phyloP scores from a whole-genome alignment of 1,284 basidiomycete genomes.

The Puccinia polysora region DNA sequence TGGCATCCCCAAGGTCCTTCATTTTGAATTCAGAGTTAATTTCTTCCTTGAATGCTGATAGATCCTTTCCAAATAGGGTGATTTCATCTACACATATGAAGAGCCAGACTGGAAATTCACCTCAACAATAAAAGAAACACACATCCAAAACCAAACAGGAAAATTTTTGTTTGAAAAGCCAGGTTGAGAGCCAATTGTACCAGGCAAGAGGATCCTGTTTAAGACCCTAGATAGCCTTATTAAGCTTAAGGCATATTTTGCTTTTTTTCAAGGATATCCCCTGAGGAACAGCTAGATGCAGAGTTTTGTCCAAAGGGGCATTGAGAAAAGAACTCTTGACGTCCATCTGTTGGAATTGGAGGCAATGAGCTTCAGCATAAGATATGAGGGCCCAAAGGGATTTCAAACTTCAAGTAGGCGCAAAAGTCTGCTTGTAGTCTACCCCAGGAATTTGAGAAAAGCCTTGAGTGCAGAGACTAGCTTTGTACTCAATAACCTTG shows the following conservation, averaged over 20 bases:
- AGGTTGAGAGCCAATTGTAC: not conserved
- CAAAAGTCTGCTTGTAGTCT: not conserved
- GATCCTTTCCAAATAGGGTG: no score
- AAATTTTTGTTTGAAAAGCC: not conserved
- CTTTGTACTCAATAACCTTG: not conserved
- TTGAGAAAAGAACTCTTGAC: conserved; percentile 1
- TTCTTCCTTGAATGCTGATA: no score
- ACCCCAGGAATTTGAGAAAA: not conserved
- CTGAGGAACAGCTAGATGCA: not conserved
- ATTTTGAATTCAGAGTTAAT: no score
- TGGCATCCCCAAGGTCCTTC: no score
- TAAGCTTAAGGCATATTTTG: not conserved
- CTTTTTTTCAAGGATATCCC: not conserved
- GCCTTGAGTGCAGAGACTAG: not conserved
- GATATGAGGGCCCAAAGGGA: not conserved
- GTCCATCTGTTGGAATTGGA: not conserved
- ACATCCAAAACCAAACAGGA: not conserved
- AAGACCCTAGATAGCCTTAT: not conserved
- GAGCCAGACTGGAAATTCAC: no score
- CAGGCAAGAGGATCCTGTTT: not conserved
- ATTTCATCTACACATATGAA: no score
- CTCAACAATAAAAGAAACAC: not conserved
- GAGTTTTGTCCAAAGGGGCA: not conserved
- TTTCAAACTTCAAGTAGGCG: not conserved
- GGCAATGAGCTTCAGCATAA: not conserved